Conservation (phyloP, 1,284 basidiomycete genomes). For the Melanopsichium pennsylvanicum region DNA sequence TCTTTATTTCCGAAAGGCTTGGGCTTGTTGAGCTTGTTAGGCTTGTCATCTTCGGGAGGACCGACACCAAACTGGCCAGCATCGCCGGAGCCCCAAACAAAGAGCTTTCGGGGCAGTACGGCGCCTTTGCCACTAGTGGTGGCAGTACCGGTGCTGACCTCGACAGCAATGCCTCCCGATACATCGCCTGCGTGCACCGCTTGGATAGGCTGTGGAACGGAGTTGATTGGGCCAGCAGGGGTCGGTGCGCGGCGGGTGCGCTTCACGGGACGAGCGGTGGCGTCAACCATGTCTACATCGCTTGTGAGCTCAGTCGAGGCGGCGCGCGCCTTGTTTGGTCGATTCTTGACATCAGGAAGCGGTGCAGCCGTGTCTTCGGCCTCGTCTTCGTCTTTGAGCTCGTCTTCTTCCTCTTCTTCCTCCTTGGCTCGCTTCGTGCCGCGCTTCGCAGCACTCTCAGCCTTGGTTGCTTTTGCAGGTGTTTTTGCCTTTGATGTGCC, state of each 20-base stretch:
- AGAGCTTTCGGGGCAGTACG: conserved; percentile 57
- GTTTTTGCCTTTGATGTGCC: conserved; percentile 15
- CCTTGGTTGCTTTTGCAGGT: conserved; percentile 8
- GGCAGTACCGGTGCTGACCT: conserved; percentile 15
- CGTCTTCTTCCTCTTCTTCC: conserved; percentile 35
- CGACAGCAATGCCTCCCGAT: conserved; percentile 27
- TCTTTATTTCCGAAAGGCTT: conserved; percentile 56
- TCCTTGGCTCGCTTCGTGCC: conserved; percentile 40
- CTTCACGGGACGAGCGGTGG: conserved; percentile 31
- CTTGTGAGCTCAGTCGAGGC: conserved; percentile 22
- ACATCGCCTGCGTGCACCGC: conserved; percentile 34
- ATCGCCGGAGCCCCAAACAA: conserved; percentile 64
- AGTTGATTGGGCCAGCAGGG: conserved; percentile 47
- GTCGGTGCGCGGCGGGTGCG: conserved; percentile 36
- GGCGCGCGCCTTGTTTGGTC: conserved; percentile 14
- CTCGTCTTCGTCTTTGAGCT: conserved; percentile 28
- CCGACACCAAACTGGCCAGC: conserved; percentile 64
- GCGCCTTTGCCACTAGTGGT: conserved; percentile 24
- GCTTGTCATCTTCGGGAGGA: conserved; percentile 59
- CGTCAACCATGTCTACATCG: conserved; percentile 32
- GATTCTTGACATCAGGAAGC: conserved; percentile 35
- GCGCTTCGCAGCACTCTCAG: conserved; percentile 10
- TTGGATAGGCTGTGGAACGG: conserved; percentile 30
- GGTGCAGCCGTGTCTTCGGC: conserved; percentile 24
- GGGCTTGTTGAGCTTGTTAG: conserved; percentile 61